phyloP scores from a whole-genome alignment of 176 grass and related monocot genomes.

The Bothriochloa decipiens region DNA sequence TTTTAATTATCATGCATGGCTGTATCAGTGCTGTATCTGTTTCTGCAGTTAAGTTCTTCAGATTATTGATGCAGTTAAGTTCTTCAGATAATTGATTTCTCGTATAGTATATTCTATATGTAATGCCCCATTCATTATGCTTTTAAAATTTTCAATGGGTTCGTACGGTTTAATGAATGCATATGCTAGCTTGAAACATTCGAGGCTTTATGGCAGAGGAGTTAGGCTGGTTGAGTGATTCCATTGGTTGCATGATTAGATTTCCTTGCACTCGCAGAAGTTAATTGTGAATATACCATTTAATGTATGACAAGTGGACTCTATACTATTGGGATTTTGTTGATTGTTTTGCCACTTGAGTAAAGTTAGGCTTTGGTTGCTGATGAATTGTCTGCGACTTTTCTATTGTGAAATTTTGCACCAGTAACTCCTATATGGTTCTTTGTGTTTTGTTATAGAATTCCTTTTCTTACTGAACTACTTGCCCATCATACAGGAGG shows the following conservation, averaged over 20 bases:
- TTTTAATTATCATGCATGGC: conserved; percentile 3
- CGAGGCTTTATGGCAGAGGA: not conserved
- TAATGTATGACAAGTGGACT: not conserved
- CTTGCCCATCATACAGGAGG: conserved; percentile 62
- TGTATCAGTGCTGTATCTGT: conserved; percentile 2
- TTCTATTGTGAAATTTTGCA: not conserved
- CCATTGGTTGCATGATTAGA: conserved; percentile 28
- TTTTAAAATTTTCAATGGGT: not conserved
- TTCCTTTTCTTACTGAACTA: not conserved
- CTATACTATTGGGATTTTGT: not conserved
- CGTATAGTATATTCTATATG: not conserved
- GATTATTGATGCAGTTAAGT: not conserved
- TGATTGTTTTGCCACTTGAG: not conserved
- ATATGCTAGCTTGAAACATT: not conserved
- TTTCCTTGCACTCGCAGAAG: not conserved
- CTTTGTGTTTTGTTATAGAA: conserved; percentile 8
- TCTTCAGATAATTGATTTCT: conserved; percentile 8
- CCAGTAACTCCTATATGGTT: not conserved
- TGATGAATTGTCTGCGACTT: not conserved
- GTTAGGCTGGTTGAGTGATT: conserved; percentile 1
- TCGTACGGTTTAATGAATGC: not conserved
- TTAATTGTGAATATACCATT: not conserved
- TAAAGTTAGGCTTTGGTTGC: not conserved
- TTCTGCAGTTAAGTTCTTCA: conserved; percentile 10
- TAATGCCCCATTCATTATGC: not conserved